Conservation (phyloP, 345 rosid genomes). For the Leavenworthia alabamica region DNA sequence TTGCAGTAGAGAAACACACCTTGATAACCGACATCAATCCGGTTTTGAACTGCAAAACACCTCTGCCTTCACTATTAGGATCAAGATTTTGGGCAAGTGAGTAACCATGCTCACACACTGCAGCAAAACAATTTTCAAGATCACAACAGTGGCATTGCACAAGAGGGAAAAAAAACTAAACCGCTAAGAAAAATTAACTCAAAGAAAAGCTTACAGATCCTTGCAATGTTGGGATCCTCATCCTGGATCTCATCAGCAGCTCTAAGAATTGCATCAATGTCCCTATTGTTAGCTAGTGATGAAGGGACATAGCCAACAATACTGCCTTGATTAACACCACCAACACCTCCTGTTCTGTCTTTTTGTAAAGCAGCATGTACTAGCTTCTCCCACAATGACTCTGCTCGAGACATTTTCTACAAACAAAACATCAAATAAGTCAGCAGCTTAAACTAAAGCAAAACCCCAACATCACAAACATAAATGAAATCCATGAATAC, state of each 20-base stretch:
- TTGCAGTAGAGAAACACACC: slow-evolving; percentile 44
- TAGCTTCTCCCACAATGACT: slow-evolving; percentile 79
- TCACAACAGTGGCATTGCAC: background rate
- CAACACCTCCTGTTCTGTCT: slow-evolving; percentile 54
- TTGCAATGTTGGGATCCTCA: slow-evolving; percentile 76
- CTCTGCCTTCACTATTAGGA: slow-evolving; percentile 97
- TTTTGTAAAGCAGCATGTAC: slow-evolving; percentile 73
- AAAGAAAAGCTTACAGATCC: slow-evolving; percentile 56
- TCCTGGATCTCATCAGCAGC: slow-evolving; percentile 96
- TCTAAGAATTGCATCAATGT: slow-evolving; percentile 81
- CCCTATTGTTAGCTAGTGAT: slow-evolving; percentile 73
- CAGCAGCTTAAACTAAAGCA: background rate
- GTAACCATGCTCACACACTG: slow-evolving; percentile 97
- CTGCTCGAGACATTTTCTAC: slow-evolving; percentile 67
- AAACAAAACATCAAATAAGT: background rate
- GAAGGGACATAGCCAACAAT: slow-evolving; percentile 83
- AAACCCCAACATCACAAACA: background rate
- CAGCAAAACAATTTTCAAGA: slow-evolving; percentile 21
- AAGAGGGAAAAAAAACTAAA: slow-evolving; percentile 1
- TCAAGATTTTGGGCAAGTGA: slow-evolving; percentile 92
- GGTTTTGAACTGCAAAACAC: slow-evolving; percentile 95
- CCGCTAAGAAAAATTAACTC: background rate
- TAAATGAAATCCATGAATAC: background rate
- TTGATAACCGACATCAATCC: slow-evolving; percentile 94
- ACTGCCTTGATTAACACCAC: slow-evolving; percentile 48